These are phyloP conservation scores for Aspergillus bertholletiae DNA, from an alignment of 495 filamentous ascomycete genomes.

Conservation along the genomic window DNA sequence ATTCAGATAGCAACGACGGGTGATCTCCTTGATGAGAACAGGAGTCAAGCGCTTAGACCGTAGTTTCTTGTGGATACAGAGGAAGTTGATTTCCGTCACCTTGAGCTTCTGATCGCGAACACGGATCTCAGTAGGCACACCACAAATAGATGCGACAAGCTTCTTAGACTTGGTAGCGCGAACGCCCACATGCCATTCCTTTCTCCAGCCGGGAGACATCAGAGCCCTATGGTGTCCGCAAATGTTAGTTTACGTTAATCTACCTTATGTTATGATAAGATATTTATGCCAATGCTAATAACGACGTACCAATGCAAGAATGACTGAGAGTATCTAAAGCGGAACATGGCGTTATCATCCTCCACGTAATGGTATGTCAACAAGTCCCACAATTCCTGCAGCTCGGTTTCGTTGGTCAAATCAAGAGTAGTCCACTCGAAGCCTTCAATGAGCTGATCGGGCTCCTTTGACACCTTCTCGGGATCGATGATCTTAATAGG, in stretches of 20 bases:
- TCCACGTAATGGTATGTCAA: slow-evolving; percentile 93
- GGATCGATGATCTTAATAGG: slow-evolving; percentile 69
- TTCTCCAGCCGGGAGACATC: slow-evolving; percentile 90
- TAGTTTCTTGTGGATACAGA: slow-evolving; percentile 96
- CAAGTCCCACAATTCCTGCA: slow-evolving; percentile 83
- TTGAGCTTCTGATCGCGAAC: slow-evolving; percentile 72
- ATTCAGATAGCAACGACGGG: slow-evolving; percentile 76
- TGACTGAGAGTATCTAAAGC: slow-evolving; percentile 86
- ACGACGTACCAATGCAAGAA: slow-evolving; percentile 78
- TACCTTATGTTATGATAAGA: background rate
- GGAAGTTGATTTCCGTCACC: slow-evolving; percentile 93
- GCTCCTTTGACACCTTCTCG: slow-evolving; percentile 70
- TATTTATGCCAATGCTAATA: background rate
- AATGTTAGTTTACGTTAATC: slow-evolving; percentile 5
- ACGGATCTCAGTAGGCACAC: slow-evolving; percentile 76
- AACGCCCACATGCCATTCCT: slow-evolving; percentile 94
- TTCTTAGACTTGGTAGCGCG: slow-evolving; percentile 72
- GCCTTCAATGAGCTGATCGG: slow-evolving; percentile 59
- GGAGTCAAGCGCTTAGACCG: slow-evolving; percentile 87
- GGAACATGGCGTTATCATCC: slow-evolving; percentile 93
- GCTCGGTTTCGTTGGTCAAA: slow-evolving; percentile 61
- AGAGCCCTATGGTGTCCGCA: slow-evolving; percentile 62
- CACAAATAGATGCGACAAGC: slow-evolving; percentile 92
- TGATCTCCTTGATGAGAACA: slow-evolving; percentile 95
- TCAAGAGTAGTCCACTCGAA: slow-evolving; percentile 96